A percentile compares a stretch with the other conserved stretches of the same genome.
Conservation (phyloP, 2,329 filamentous ascomycete genomes). For the Huntiella abstrusa region DNA sequence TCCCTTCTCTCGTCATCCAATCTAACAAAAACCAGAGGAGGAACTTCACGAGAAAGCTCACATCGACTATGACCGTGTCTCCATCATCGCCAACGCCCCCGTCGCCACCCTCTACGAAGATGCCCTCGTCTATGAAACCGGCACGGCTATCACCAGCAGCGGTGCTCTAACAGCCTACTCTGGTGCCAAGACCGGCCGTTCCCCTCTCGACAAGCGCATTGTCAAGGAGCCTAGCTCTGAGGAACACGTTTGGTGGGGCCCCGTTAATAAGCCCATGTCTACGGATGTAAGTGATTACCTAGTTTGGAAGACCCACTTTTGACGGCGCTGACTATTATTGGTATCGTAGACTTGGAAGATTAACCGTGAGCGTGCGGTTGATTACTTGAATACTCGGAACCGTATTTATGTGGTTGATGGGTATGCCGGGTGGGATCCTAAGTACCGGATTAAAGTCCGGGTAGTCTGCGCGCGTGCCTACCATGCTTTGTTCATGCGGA, state of each 20-base stretch:
- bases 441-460: constrained; percentile 92
- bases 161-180: constrained; percentile 95
- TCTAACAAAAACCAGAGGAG: constrained; percentile 38
- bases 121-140: constrained; percentile 87
- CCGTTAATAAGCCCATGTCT: constrained; percentile 97
- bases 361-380: constrained; percentile 94
- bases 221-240: constrained; percentile 81
- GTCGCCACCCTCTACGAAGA: constrained; percentile 96
- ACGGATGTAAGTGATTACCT: constrained; percentile 56
- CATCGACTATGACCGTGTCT: constrained; percentile 97
- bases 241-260: constrained; percentile 95
- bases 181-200: constrained; percentile 92
- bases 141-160: constrained; percentile 88
- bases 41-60: constrained; percentile 94
- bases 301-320: not conserved
- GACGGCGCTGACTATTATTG: too few relatives aligned
- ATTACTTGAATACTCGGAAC: constrained; percentile 97
- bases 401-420: constrained; percentile 98
- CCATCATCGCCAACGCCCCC: constrained; percentile 90
- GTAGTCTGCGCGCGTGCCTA: constrained; percentile 98
- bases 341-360: constrained; percentile 80
- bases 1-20: not conserved
- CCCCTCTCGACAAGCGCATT: constrained; percentile 91
- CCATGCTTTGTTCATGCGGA: constrained; percentile 99
- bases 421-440: constrained; percentile 94